These are phyloP conservation scores for Pythium dissimile DNA, from an alignment of 352 stramenopile species.

Conservation along the genomic window DNA sequence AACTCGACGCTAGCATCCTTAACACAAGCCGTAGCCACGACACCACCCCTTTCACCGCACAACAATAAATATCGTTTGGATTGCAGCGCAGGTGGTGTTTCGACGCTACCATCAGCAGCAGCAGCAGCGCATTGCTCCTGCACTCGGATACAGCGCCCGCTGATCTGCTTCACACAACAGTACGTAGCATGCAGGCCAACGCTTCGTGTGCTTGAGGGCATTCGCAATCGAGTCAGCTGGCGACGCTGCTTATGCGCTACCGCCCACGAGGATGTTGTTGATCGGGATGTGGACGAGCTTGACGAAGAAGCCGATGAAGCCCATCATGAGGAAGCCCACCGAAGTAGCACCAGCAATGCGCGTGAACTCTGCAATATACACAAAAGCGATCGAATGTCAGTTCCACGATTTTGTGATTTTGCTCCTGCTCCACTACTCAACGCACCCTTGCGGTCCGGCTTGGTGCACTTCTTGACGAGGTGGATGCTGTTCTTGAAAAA, in stretches of 20 bases:
- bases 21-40: background rate
- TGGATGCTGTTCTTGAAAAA: constrained; percentile 97
- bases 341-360: constrained; percentile 93
- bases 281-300: constrained; percentile 99
- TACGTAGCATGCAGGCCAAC: no score
- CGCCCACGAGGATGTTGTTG: constrained; percentile 99
- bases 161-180: no score
- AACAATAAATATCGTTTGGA: constrained; percentile 19
- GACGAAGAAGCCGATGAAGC: constrained; percentile 99
- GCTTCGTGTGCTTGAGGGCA: no score
- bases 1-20: background rate
- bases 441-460: constrained; percentile 97
- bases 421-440: background rate
- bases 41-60: background rate
- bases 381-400: constrained; percentile 2
- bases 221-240: background rate
- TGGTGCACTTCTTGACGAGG: constrained; percentile 99
- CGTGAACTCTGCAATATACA: constrained; percentile 87
- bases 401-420: no score
- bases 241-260: constrained; percentile 50
- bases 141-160: no score
- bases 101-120: no score
- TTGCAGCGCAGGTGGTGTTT: no score
- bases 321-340: constrained; percentile 99
- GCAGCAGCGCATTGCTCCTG: no score